Evolutionary conservation across 2,329 filamentous ascomycete genomes (phyloP).

Genomic region (Pyrenophora graminea): DNA sequence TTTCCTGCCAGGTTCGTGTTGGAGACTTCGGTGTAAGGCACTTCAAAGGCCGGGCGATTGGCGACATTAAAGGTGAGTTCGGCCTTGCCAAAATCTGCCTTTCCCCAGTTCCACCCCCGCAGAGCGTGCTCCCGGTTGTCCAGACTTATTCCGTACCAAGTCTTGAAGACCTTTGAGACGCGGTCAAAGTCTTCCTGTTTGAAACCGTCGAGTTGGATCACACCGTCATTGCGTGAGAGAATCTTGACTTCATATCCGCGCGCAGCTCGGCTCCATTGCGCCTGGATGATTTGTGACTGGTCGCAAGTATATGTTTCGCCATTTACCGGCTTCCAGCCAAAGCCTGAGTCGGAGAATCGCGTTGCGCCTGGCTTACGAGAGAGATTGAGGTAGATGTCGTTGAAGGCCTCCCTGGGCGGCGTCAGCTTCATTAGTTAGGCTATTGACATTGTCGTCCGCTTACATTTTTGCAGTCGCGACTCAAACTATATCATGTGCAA

Average conservation of each 20-base stretch:
- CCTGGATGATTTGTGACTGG: constrained; percentile 78
- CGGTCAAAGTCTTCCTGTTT: constrained; percentile 93
- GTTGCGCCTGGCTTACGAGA: constrained; percentile 92
- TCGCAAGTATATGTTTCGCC: constrained; percentile 95
- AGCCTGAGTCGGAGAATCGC: constrained; percentile 88
- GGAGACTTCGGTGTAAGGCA: constrained; percentile 94
- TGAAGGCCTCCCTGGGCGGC: constrained; percentile 80
- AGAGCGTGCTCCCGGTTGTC: constrained; percentile 93
- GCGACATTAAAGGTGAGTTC: constrained; percentile 97
- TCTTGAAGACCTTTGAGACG: constrained; percentile 89
- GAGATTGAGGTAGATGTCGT: constrained; percentile 94
- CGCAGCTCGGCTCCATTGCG: constrained; percentile 92
- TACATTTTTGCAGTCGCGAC: constrained; percentile 8
- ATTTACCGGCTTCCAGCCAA: constrained; percentile 90
- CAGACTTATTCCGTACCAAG: constrained; percentile 93
- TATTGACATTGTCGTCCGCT: background rate
- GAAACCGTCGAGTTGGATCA: constrained; percentile 95
- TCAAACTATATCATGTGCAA: background rate
- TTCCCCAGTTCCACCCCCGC: constrained; percentile 99
- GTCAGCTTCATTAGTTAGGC: background rate
- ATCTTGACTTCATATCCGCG: constrained; percentile 95
- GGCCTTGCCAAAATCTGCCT: constrained; percentile 92
- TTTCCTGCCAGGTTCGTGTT: constrained; percentile 98
- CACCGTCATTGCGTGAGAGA: constrained; percentile 77
- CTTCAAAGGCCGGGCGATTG: constrained; percentile 93